Percentiles rank a stretch among this genome's conserved stretches.
Evolutionary conservation across 2,329 filamentous ascomycete species (phyloP).

Genomic region (Phialophora tarda): DNA sequence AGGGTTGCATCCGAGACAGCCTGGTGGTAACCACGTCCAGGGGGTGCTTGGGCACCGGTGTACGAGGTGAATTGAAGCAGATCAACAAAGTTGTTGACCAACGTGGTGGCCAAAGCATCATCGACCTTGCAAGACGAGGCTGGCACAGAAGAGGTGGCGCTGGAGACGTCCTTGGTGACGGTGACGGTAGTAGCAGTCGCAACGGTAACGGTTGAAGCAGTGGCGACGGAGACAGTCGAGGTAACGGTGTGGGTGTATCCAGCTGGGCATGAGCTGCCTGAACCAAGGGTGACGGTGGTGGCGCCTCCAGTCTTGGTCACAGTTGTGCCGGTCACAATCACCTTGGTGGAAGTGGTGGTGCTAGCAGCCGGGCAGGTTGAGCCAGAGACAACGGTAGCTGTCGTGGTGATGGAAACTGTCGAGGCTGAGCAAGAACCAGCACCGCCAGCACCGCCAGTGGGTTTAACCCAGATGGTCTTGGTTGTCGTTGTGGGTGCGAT

Average conservation of each 20-base stretch:
- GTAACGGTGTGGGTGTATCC: conserved; percentile 12
- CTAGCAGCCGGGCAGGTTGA: conserved; percentile 28
- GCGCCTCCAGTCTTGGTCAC: conserved; percentile 13
- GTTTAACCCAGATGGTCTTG: conserved; percentile 38
- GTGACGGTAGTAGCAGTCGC: conserved; percentile 1
- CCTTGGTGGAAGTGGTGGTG: conserved; percentile 18
- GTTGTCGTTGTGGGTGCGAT: conserved; percentile 37
- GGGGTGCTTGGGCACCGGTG: conserved; percentile 20
- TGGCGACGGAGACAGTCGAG: conserved; percentile 1
- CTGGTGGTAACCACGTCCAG: conserved; percentile 34
- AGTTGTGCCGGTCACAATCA: conserved; percentile 6
- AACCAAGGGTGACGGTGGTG: conserved; percentile 11
- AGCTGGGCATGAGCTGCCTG: conserved; percentile 1
- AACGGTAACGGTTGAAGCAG: background rate
- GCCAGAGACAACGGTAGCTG: conserved; percentile 18
- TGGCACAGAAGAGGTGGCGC: conserved; percentile 2
- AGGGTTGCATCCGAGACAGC: conserved; percentile 34
- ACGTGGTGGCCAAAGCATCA: conserved; percentile 30
- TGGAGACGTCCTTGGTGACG: background rate
- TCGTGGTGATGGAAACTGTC: conserved; percentile 16
- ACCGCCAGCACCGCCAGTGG: conserved; percentile 28
- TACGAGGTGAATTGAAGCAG: conserved; percentile 37
- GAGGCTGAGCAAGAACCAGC: conserved; percentile 15
- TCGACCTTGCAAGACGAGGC: conserved; percentile 28
- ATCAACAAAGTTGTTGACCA: conserved; percentile 35